Evolutionary conservation across 768 basidiomycete species (phyloP), one percentile per base, ranked within the genome.

Genomic region (Tricholoma bakamatsutake): DNA sequence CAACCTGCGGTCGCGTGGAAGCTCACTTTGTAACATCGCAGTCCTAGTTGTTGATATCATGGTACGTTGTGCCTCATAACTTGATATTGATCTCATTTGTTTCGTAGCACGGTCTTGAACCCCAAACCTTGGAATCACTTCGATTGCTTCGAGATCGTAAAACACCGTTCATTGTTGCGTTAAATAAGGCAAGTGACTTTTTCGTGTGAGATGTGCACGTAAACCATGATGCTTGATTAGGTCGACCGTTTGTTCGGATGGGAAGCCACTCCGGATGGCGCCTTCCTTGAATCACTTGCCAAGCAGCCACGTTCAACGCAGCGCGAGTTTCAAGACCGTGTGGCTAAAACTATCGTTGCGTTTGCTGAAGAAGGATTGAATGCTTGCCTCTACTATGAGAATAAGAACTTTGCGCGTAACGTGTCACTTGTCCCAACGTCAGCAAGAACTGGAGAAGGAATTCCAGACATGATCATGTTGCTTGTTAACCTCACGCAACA

Each of bases 401-500:
- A 99, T 84, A 96, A 92, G 78, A 93, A 82, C 72, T 87, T 97
- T 59, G 91, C 85, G 52, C 82, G 89, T 57, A 95, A 93, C 62
- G 94, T 99, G 57, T 98, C 96, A 2, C 80, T 99, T 49, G 96
- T 99, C 11, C 96, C 97, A 30, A 98, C 96, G 4, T 98, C 97
- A 54, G 97, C 97, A 33, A 85, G 97, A 71, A 98, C 96, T 3
- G 97, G 96, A 54, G 97, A 99, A 73, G 97, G 97, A 69, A 81
- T 99, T 10, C 97, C 97, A 28, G 97, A 98, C 75, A 96, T 99
- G 96, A 93, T 99, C 74, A 92, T 95, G 91, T 80, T 99, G 27
- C 85, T 99, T 66, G 84, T 98, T 73, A 95, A 97, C 70, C 81
- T 98, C 53, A 98, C 96, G 13, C 96, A 98, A 70, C 89, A 97